Percentiles rank a stretch among this genome's conserved stretches.
Evolutionary conservation across 1,284 basidiomycete species (phyloP).

Genomic region (Acaromyces ingoldii): DNA sequence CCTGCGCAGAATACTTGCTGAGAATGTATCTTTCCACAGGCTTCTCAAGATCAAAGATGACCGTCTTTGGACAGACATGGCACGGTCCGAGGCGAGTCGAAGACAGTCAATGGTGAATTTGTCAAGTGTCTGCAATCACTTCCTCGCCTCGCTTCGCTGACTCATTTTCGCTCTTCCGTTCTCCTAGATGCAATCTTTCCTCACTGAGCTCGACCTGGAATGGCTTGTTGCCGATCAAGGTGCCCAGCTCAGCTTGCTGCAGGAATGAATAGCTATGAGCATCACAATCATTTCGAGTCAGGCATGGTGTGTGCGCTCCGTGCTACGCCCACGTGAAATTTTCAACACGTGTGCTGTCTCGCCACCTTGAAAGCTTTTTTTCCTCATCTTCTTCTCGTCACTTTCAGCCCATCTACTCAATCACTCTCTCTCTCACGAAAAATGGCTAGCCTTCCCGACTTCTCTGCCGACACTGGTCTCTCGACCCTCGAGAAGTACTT

Average conservation of each 20-base stretch:
- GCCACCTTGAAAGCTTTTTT: too few species aligned
- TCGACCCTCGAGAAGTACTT: constrained; percentile 43
- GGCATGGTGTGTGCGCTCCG: too few species aligned
- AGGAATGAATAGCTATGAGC: too few species aligned
- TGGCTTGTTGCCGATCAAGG: constrained; percentile 36
- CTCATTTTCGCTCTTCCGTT: neutral
- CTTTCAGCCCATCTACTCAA: too few species aligned
- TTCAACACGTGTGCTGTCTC: too few species aligned
- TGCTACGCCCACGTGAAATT: too few species aligned
- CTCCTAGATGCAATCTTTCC: constrained; percentile 24
- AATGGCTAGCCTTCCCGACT: constrained; percentile 46
- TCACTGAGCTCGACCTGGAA: constrained; percentile 35
- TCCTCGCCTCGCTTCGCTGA: neutral
- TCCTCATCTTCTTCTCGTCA: too few species aligned
- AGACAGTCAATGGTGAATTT: constrained; percentile 67
- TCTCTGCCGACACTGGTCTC: constrained; percentile 38
- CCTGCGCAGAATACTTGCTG: neutral
- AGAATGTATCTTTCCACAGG: neutral
- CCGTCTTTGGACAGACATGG: constrained; percentile 59
- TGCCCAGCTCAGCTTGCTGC: constrained; percentile 16
- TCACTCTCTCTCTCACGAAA: too few species aligned
- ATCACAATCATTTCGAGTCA: too few species aligned
- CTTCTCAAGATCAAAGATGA: constrained; percentile 20
- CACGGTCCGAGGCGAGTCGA: constrained; percentile 65
- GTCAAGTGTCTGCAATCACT: constrained; percentile 1